Conservation (phyloP, 2,329 filamentous ascomycete genomes). For the Claviceps sp. region DNA sequence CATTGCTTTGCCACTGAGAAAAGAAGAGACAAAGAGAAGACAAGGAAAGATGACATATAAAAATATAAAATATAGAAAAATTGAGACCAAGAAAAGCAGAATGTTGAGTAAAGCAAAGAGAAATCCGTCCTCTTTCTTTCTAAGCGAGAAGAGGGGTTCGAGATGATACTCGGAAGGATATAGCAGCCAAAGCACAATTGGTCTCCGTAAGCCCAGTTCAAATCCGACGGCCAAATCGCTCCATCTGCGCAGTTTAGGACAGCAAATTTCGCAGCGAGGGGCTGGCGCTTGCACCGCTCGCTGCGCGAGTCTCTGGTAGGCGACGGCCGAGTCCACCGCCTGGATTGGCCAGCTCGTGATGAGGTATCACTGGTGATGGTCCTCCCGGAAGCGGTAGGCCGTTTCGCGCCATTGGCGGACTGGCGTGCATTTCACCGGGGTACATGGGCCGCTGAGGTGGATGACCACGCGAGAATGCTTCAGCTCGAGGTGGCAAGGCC, state of each 20-base stretch:
- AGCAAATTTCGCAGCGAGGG: conserved; percentile 64
- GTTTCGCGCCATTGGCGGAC: conserved; percentile 31
- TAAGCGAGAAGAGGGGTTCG: too few relatives aligned
- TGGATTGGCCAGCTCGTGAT: conserved; percentile 14
- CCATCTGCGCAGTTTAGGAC: conserved; percentile 27
- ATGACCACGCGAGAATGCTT: conserved; percentile 26
- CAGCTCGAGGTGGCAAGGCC: conserved; percentile 18
- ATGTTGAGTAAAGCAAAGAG: too few relatives aligned
- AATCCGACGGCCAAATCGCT: background rate
- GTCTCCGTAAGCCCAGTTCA: background rate
- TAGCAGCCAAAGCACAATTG: background rate
- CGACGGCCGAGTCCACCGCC: conserved; percentile 15
- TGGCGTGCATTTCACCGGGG: conserved; percentile 28
- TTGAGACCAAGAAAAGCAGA: too few relatives aligned
- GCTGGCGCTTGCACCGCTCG: conserved; percentile 61
- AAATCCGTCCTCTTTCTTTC: too few relatives aligned
- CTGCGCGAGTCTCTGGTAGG: conserved; percentile 29
- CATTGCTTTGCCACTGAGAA: background rate
- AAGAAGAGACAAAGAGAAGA: background rate
- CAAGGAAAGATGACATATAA: background rate
- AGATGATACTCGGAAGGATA: background rate
- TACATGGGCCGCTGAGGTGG: conserved; percentile 28
- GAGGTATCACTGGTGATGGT: conserved; percentile 10
- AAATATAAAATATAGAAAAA: too few relatives aligned
- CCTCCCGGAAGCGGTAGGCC: conserved; percentile 15